Conservation (phyloP, 2,329 filamentous ascomycete genomes). For the Trichoderma cornu-damae region DNA sequence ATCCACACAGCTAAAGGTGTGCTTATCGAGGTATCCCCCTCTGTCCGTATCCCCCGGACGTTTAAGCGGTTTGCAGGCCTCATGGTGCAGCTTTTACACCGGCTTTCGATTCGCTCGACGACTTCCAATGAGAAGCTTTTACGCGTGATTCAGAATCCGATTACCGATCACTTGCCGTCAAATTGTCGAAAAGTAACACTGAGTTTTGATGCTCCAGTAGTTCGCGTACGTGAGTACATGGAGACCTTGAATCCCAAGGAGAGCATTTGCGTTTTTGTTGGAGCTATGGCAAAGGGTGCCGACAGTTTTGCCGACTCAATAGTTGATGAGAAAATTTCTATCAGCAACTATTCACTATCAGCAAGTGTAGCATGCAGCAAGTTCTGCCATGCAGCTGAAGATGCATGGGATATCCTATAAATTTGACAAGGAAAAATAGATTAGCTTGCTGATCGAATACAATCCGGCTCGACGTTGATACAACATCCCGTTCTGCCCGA, state of each 20-base stretch:
- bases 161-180: conserved; percentile 91
- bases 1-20: conserved; percentile 97
- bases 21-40: conserved; percentile 95
- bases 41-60: conserved; percentile 92
- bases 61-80: conserved; percentile 98
- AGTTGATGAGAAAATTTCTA: conserved; percentile 95
- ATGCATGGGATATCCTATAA: conserved; percentile 91
- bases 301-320: conserved; percentile 93
- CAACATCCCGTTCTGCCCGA: conserved; percentile 57
- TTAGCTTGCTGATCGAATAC: conserved; percentile 20
- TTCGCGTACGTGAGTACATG: conserved; percentile 85
- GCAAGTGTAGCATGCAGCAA: conserved; percentile 99
- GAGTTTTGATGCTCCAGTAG: conserved; percentile 85
- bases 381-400: conserved; percentile 97
- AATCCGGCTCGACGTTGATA: conserved; percentile 52
- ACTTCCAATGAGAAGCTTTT: conserved; percentile 97
- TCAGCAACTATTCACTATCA: conserved; percentile 96
- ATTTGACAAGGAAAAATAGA: conserved; percentile 1
- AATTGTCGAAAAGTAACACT: conserved; percentile 98
- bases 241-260: conserved; percentile 72
- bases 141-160: conserved; percentile 96
- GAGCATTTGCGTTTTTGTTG: conserved; percentile 96
- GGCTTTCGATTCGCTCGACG: conserved; percentile 90
- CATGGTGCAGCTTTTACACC: conserved; percentile 96
- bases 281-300: conserved; percentile 94